These are phyloP conservation scores for Thielaviopsis populi DNA, from an alignment of 2,329 filamentous ascomycete species.

Conservation along the genomic window DNA sequence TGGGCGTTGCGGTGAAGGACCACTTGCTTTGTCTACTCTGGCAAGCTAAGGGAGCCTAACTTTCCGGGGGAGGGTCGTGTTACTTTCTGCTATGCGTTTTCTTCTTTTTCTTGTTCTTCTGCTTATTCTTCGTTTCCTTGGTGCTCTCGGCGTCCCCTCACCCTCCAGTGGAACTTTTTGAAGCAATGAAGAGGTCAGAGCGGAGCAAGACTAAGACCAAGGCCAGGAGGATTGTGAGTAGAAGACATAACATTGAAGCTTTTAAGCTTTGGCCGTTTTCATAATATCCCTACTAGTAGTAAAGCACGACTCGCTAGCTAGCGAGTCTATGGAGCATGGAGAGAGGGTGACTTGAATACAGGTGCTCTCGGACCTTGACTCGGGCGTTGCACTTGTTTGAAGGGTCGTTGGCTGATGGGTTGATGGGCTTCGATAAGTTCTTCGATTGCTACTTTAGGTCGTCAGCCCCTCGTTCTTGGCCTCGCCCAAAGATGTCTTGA, in stretches of 20 bases:
- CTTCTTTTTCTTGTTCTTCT: background rate
- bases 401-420: background rate
- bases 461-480: background rate
- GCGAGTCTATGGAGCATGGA: background rate
- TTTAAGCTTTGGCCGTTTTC: slow-evolving; percentile 3
- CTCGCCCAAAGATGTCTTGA: background rate
- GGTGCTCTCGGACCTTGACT: slow-evolving; percentile 2
- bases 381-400: background rate
- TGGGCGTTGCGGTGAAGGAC: too few relatives aligned
- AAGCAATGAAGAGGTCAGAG: background rate
- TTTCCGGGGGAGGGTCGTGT: too few relatives aligned
- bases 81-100: background rate
- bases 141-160: background rate
- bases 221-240: background rate
- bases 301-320: background rate
- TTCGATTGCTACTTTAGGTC: slow-evolving; percentile 1
- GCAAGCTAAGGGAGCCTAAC: too few relatives aligned
- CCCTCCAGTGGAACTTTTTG: background rate
- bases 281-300: slow-evolving; percentile 4
- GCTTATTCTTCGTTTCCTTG: background rate
- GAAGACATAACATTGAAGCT: slow-evolving; percentile 2
- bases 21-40: too few relatives aligned
- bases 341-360: background rate
- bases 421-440: background rate
- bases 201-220: slow-evolving; percentile 2